Conservation (phyloP, 129 eudicot species). For the Tagetes erecta region DNA sequence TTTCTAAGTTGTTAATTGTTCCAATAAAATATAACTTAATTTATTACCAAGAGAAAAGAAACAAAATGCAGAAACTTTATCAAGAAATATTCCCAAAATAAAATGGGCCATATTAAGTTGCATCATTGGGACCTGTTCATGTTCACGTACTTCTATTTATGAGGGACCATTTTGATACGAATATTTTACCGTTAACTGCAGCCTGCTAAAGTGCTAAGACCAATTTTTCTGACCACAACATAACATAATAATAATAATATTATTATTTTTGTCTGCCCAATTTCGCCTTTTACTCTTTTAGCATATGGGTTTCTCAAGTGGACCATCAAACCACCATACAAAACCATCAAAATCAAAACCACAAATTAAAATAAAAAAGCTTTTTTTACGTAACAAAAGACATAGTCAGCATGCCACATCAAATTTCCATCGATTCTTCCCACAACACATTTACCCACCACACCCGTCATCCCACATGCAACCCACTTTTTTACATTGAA, state of each 20-base stretch:
- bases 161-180: neutral
- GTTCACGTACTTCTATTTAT: neutral
- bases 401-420: no score
- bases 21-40: no score
- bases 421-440: no score
- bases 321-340: neutral
- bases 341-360: no score
- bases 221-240: constrained; percentile 8
- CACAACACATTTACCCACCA: no score
- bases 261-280: neutral
- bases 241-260: neutral
- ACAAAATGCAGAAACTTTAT: neutral
- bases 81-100: neutral
- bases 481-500: no score
- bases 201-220: neutral
- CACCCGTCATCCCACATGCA: no score
- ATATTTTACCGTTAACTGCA: neutral
- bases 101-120: neutral
- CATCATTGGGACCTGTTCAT: neutral
- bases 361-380: no score
- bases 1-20: no score
- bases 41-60: neutral
- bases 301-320: neutral
- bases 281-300: neutral
- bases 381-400: no score